Evolutionary conservation across 2,329 filamentous ascomycete genomes (phyloP).

Genomic region (Alternaria hordeiaustralica): DNA sequence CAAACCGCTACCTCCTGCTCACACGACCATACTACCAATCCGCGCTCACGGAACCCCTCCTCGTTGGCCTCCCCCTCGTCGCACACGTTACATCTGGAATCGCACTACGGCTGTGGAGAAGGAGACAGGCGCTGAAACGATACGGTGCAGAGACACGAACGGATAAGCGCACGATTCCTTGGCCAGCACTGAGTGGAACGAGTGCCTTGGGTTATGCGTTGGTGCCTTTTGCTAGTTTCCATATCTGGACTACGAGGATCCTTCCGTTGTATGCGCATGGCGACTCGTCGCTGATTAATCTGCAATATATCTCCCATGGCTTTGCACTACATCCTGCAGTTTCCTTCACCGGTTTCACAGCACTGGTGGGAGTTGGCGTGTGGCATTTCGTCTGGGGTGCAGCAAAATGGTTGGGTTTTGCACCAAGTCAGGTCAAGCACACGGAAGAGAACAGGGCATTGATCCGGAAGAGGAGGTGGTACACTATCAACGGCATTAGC

Average conservation of each 20-base stretch:
- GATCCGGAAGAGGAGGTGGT: slow-evolving; percentile 70
- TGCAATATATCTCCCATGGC: slow-evolving; percentile 84
- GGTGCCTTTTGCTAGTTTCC: slow-evolving; percentile 68
- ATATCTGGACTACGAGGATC: slow-evolving; percentile 77
- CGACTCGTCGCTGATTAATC: slow-evolving; percentile 82
- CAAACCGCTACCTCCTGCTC: slow-evolving; percentile 87
- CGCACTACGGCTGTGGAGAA: slow-evolving; percentile 75
- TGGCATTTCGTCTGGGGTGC: slow-evolving; percentile 85
- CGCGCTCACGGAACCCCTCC: slow-evolving; percentile 72
- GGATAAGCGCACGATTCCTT: slow-evolving; percentile 60
- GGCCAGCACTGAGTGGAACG: slow-evolving; percentile 75
- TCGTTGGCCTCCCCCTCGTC: slow-evolving; percentile 76
- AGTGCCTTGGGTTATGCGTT: slow-evolving; percentile 76
- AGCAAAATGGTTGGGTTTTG: slow-evolving; percentile 78
- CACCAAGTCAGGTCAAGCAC: slow-evolving; percentile 62
- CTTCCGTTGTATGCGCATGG: slow-evolving; percentile 80
- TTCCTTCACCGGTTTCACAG: slow-evolving; percentile 72
- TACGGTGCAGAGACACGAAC: slow-evolving; percentile 74
- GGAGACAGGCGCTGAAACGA: slow-evolving; percentile 71
- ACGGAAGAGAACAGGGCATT: slow-evolving; percentile 58
- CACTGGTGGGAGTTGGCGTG: slow-evolving; percentile 70
- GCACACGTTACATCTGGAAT: slow-evolving; percentile 81
- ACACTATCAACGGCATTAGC: slow-evolving; percentile 71
- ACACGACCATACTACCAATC: slow-evolving; percentile 93
- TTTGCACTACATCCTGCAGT: slow-evolving; percentile 74